Conservation (phyloP, 2,329 filamentous ascomycete species). For the Corynespora cassiicola region DNA sequence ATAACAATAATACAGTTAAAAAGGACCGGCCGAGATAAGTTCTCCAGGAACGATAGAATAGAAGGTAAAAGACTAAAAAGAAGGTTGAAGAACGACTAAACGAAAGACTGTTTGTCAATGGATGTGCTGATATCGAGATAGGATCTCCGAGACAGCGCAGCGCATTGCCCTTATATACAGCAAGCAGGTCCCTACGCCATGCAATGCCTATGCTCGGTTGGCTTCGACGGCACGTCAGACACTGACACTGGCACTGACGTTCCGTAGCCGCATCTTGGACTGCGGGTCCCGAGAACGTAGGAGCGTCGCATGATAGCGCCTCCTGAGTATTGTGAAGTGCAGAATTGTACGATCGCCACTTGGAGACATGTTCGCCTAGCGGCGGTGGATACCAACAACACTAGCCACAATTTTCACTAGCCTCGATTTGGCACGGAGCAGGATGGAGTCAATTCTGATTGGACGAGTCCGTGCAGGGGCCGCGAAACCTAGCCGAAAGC, state of each 20-base stretch:
- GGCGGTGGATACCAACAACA: no score
- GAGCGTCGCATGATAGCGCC: constrained; percentile 29
- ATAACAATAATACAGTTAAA: constrained; percentile 22
- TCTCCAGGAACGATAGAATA: constrained; percentile 46
- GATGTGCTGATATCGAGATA: constrained; percentile 20
- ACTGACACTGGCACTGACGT: constrained; percentile 16
- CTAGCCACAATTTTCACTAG: no score
- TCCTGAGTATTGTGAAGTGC: constrained; percentile 22
- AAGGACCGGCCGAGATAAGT: constrained; percentile 43
- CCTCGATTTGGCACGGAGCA: constrained; percentile 12
- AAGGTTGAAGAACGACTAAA: constrained; percentile 22
- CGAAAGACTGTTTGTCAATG: constrained; percentile 33
- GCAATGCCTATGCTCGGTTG: constrained; percentile 17
- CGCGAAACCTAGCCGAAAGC: constrained; percentile 32
- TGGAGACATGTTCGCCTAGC: constrained; percentile 3
- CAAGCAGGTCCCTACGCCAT: constrained; percentile 7
- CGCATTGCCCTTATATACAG: constrained; percentile 38
- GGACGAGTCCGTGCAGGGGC: constrained; percentile 17
- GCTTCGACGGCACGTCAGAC: constrained; percentile 17
- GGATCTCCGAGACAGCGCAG: constrained; percentile 13
- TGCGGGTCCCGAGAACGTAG: constrained; percentile 16
- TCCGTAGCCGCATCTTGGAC: constrained; percentile 12
- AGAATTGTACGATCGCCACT: constrained; percentile 17
- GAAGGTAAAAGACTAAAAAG: constrained; percentile 31
- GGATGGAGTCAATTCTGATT: constrained; percentile 19